phyloP scores from a whole-genome alignment of 2,329 filamentous ascomycete species.

The Aspergillus persii region DNA sequence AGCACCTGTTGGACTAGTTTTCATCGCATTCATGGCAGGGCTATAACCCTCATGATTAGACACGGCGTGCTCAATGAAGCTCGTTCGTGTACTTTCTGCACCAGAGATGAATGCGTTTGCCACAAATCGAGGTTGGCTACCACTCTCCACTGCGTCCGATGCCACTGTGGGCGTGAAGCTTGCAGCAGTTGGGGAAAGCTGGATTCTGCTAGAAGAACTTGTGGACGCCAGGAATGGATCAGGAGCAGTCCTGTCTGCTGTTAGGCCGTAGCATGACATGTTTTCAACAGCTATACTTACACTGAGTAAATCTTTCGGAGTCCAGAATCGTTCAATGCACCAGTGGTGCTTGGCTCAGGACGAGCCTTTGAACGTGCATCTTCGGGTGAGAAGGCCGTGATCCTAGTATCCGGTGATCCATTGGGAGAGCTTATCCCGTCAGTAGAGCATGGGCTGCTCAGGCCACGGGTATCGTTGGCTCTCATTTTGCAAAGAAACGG shows the following conservation, averaged over 20 bases:
- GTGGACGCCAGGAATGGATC: slow-evolving; percentile 31
- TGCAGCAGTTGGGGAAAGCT: slow-evolving; percentile 64
- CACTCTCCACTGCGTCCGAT: slow-evolving; percentile 9
- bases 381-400: slow-evolving; percentile 64
- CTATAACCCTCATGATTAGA: slow-evolving; percentile 26
- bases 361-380: slow-evolving; percentile 47
- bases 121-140: slow-evolving; percentile 9
- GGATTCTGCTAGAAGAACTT: slow-evolving; percentile 16
- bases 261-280: neutral
- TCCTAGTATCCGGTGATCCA: slow-evolving; percentile 63
- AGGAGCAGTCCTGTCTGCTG: slow-evolving; percentile 16
- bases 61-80: slow-evolving; percentile 12
- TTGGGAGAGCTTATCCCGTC: slow-evolving; percentile 57
- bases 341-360: slow-evolving; percentile 17
- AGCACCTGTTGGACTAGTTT: slow-evolving; percentile 9
- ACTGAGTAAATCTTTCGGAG: slow-evolving; percentile 20
- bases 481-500: slow-evolving; percentile 20
- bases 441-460: slow-evolving; percentile 40
- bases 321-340: slow-evolving; percentile 14
- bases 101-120: slow-evolving; percentile 9
- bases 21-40: slow-evolving; percentile 14
- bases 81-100: slow-evolving; percentile 5
- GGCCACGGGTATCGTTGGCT: slow-evolving; percentile 24
- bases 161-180: slow-evolving; percentile 56
- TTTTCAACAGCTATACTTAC: slow-evolving; percentile 15